Evolutionary conservation across 768 basidiomycete species (phyloP).

Genomic region (Lactarius hengduanensis): DNA sequence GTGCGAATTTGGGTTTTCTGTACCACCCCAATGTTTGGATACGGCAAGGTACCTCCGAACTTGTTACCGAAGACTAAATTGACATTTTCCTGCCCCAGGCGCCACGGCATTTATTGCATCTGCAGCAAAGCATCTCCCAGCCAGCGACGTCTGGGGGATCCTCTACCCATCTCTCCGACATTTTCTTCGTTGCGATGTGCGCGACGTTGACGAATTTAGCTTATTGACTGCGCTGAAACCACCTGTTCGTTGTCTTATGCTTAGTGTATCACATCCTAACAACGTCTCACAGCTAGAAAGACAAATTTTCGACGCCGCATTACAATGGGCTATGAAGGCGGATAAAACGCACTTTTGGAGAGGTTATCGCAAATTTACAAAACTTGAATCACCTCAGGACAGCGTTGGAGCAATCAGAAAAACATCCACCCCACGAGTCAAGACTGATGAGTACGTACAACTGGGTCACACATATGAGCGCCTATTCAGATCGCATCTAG

Average conservation of each 20-base stretch:
- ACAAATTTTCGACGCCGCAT: constrained; percentile 79
- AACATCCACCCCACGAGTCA: constrained; percentile 47
- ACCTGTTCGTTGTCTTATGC: constrained; percentile 52
- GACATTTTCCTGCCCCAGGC: constrained; percentile 44
- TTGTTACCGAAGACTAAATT: background rate
- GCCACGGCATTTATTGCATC: constrained; percentile 87
- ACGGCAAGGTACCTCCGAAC: constrained; percentile 65
- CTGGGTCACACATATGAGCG: background rate
- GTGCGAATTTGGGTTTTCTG: constrained; percentile 80
- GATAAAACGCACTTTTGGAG: constrained; percentile 83
- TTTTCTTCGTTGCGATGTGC: constrained; percentile 81
- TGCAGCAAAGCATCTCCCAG: constrained; percentile 75
- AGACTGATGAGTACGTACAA: constrained; percentile 75
- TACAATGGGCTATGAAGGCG: constrained; percentile 85
- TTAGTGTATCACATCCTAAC: background rate
- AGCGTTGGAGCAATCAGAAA: constrained; percentile 67
- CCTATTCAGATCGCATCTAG: constrained; percentile 41
- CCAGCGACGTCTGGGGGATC: constrained; percentile 96
- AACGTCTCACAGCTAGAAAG: constrained; percentile 48
- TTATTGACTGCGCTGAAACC: constrained; percentile 75
- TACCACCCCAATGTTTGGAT: constrained; percentile 98
- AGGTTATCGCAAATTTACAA: constrained; percentile 48
- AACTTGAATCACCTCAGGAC: constrained; percentile 67
- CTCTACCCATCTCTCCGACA: constrained; percentile 89
- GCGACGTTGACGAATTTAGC: constrained; percentile 66